A percentile compares a stretch with the other conserved stretches of the same genome.
These are phyloP conservation scores for Candida fluviatilis DNA, from an alignment of 805 yeast genomes.

Conservation along the genomic window DNA sequence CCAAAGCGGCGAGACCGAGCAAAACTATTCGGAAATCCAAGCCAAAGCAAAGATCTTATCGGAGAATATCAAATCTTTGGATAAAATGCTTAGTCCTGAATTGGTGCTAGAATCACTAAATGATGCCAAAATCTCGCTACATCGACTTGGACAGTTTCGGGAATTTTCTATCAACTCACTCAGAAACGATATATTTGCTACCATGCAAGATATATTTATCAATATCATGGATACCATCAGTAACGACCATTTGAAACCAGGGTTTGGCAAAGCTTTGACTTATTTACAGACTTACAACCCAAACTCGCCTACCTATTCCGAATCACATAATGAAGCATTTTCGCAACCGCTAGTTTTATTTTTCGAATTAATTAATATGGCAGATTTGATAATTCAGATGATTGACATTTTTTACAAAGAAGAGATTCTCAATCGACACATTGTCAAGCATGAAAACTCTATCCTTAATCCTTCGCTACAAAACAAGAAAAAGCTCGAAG, in stretches of 20 bases:
- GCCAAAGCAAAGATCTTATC: constrained; percentile 77
- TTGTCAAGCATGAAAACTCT: constrained; percentile 69
- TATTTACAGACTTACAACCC: constrained; percentile 74
- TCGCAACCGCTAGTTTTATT: constrained; percentile 86
- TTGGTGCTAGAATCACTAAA: constrained; percentile 68
- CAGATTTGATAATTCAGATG: constrained; percentile 91
- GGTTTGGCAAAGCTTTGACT: constrained; percentile 75
- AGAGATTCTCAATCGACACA: constrained; percentile 57
- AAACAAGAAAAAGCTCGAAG: constrained; percentile 77
- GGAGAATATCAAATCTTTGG: constrained; percentile 70
- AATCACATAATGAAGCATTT: constrained; percentile 24
- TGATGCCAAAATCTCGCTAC: constrained; percentile 61
- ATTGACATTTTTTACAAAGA: constrained; percentile 84
- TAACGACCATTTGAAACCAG: constrained; percentile 72
- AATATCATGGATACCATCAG: constrained; percentile 61
- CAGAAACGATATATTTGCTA: constrained; percentile 29
- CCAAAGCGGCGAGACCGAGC: constrained; percentile 14
- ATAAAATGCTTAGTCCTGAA: constrained; percentile 75
- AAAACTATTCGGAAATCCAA: constrained; percentile 61
- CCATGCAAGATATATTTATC: constrained; percentile 62
- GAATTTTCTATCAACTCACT: constrained; percentile 31
- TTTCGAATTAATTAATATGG: constrained; percentile 87
- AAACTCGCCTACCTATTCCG: constrained; percentile 26
- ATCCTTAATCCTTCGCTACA: constrained; percentile 74
- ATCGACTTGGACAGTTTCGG: constrained; percentile 44